Evolutionary conservation across 129 eudicot species (phyloP).

Genomic region (Lactuca sativa): DNA sequence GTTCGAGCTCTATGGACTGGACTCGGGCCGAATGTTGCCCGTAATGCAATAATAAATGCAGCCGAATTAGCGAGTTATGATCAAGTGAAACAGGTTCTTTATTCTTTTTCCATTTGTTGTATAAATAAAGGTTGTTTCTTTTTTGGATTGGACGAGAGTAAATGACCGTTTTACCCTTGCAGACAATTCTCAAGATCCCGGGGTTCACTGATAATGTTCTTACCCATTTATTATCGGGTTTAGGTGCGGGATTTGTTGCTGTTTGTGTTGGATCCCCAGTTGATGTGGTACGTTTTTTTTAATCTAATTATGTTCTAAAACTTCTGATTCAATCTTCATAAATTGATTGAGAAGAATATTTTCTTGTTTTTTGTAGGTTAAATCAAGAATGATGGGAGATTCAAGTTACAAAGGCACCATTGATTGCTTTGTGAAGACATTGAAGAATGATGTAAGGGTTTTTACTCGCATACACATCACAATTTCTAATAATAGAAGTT

Average conservation of each 20-base stretch:
- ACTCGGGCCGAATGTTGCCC: constrained; percentile 83
- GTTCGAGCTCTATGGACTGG: constrained; percentile 86
- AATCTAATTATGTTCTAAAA: background rate
- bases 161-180: constrained; percentile 29
- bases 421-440: constrained; percentile 87
- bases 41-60: constrained; percentile 95
- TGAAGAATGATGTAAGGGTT: constrained; percentile 85
- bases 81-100: constrained; percentile 85
- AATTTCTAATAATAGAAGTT: background rate
- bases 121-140: too few species aligned
- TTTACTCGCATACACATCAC: background rate
- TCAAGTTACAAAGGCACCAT: constrained; percentile 81
- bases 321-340: constrained; percentile 1
- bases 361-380: constrained; percentile 50
- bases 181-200: constrained; percentile 88
- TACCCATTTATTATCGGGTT: constrained; percentile 83
- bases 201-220: constrained; percentile 89
- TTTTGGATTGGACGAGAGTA: background rate
- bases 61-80: constrained; percentile 97
- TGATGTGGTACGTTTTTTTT: constrained; percentile 66
- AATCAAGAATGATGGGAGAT: constrained; percentile 99
- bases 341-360: constrained; percentile 14
- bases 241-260: constrained; percentile 97
- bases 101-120: too few species aligned
- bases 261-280: constrained; percentile 98